A percentile compares a stretch with the other conserved stretches of the same genome.
Evolutionary conservation across 129 eudicot species (phyloP).

Genomic region (Deinandra increscens): DNA sequence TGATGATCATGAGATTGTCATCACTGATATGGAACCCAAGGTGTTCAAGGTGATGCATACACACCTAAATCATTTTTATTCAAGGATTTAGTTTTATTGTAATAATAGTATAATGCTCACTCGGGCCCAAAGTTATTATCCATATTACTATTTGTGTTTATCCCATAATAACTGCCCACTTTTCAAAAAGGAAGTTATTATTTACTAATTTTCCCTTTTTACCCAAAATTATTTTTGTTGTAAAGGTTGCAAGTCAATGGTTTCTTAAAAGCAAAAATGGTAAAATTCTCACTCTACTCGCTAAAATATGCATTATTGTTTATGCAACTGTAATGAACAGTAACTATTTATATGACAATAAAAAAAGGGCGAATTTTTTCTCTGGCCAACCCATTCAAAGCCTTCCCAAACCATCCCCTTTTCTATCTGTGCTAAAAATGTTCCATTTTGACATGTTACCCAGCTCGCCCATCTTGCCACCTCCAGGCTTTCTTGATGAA

Average conservation of each 20-base stretch:
- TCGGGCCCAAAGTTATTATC: not conserved
- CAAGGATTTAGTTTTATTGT: not conserved
- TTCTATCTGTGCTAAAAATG: not conserved
- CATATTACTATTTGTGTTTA: constrained; percentile 4
- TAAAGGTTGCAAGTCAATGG: not conserved
- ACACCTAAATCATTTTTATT: not conserved
- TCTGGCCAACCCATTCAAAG: not conserved
- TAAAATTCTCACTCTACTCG: too few species aligned
- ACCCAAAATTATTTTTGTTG: not conserved
- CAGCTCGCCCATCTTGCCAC: too few species aligned
- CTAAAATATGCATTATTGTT: not conserved
- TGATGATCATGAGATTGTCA: constrained; percentile 51
- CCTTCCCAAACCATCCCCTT: not conserved
- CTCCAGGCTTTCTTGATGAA: constrained; percentile 9
- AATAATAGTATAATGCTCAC: not conserved
- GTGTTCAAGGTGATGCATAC: constrained; percentile 59
- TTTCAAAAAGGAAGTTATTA: not conserved
- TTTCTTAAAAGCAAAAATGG: not conserved
- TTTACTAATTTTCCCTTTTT: not conserved
- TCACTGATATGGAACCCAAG: constrained; percentile 67
- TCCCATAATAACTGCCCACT: not conserved
- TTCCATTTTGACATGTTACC: not conserved
- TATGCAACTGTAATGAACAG: not conserved
- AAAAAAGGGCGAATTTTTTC: not conserved
- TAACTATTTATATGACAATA: not conserved